Evolutionary conservation across 345 rosid species (phyloP), one percentile per base, ranked within the genome.

Genomic region (Ricinus communis): DNA sequence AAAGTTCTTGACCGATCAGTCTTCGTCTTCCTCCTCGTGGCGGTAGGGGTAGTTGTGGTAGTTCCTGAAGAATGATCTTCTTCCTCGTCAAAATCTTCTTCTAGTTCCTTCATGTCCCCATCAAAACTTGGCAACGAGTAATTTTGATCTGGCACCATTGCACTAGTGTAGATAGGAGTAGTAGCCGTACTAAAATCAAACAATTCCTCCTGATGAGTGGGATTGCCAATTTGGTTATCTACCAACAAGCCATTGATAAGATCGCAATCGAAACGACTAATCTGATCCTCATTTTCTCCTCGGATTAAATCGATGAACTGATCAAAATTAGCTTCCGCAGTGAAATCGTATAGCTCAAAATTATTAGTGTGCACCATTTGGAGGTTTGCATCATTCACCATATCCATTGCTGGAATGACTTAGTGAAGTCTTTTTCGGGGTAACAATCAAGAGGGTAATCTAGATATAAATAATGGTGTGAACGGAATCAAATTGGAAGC

Each of bases 1-100:
- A 87, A 77, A 36, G 98, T 88, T 55, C 85, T 88, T 0, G 96
- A 86, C 56, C 96, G 82, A 72, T 88, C 98, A 7, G 70, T 66
- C 80, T 85, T 93, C 0, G 45, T 33, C 71, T 80, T 86, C 78
- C 81, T 79, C 0, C 56, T 51, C 12, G 64, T 47, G 24, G 76
- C 54, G 11, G 76, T 73, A 2, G 78, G 79, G 5, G 74, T 68
- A 0, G 87, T 84, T n/a, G 74, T 76, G 1, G 90, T 90, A 14
- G 88, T 75, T 21, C 76, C 88, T 0, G 96, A 93, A 15, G 89
- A 85, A 62, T n/a, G n/a, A n/a, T 84, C 84, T 14, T 85, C 88
- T 0, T 68, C 90, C 1, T 64, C 87, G 21, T 85, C 83, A 21
- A 80, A 68, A 57, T 80, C 81, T 11, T 76, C 76, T 11, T 47